Evolutionary conservation across 148 eudicot genomes (phyloP), one percentile per base, ranked within the genome.

Genomic region (Oxyria digyna): DNA sequence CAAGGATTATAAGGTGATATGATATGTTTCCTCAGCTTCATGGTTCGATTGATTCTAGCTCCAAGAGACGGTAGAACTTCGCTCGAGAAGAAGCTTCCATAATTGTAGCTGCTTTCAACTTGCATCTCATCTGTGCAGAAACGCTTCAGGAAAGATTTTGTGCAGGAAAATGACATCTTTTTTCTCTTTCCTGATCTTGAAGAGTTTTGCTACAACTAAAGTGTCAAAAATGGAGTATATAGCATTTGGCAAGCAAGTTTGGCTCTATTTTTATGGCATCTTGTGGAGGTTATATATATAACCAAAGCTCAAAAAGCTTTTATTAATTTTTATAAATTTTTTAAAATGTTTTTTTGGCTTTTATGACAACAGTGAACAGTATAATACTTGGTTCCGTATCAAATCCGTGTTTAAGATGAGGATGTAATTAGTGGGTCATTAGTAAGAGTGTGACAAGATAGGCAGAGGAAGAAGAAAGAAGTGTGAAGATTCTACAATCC

Each of bases 61-160:
- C 97, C 97, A 9, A 91, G 93, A 29, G 96, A 85, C 6, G 96
- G 97, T 45, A 91, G 73, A 20, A 82, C 82, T 64, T 91, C 87
- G 40, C 77, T 79, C 11, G 96, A 82, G 78, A 86, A 87, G 72
- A 85, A 78, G 48, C 84, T 77, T 6, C 78, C 79, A 35, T 86
- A 78, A 69, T 80, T 74, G 46, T 37, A 35, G 69, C 68, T 62
- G 4, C 66, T 74, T 37, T 72, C 77, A 33, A 71, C 52, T 38
- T 70, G 81, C 18, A 82, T 50, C 55, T 87, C 91, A 10, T 91
- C 87, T 23, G 83, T 71, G 71, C 82, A 82, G 73, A 85, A 89
- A 20, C 85, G 79, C 35, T 71, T 70, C 15, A 84, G 76, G 73
- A 76, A 82, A 62, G 71, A 57, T 49, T 76, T 88, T 20, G 76